Evolutionary conservation across 306 rosid genomes (phyloP), one percentile per base, ranked within the genome.

Genomic region (Pterocarpus santalinus): DNA sequence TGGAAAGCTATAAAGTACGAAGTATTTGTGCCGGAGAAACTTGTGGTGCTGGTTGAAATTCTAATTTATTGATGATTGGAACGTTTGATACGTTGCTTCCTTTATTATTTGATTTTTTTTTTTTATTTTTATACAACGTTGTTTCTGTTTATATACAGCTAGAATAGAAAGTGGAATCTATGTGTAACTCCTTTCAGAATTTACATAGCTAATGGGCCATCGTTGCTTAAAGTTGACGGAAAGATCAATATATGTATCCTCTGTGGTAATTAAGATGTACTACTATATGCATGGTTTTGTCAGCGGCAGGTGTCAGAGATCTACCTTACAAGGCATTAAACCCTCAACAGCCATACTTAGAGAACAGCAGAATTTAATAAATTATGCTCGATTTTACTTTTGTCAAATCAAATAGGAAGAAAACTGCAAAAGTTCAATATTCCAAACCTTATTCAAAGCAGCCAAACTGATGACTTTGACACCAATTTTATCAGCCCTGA

Each of bases 381-480:
- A 76, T 58, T 67, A 4, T 39, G 5, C 53, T 10, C 75, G 8
- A 7, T 39, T 39, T 65, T 14, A 17, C 1, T 14, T 4, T 4
- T 41, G 5, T 73, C 16, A 39, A 65, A 58, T 28, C 56, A 30
- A 70, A 13, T 22, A 30, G 35, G 11, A 58, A 32, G 22, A 0
- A 15, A 35, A 11, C 10, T 41, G 53, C 55, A 79, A 3, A 49
- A 41, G 34, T 63, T 67, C 4, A 75, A 17, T 34, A 58, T 8
- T 41, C 85, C 85, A 79, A 43, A 94, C 98, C 98, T 94, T 92
- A 86, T 92, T 94, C 70, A 94, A 83, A 60, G 98, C 98, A 51
- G 98, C 96, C 65, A 94, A 90, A 80, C 98, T 94, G 34, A 94
- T 91, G 76, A 94, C 98, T 86, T 90, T 89, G 8, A 94, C 91